phyloP scores from a whole-genome alignment of 2,329 filamentous ascomycete species.

The Hysterium pulicare region DNA sequence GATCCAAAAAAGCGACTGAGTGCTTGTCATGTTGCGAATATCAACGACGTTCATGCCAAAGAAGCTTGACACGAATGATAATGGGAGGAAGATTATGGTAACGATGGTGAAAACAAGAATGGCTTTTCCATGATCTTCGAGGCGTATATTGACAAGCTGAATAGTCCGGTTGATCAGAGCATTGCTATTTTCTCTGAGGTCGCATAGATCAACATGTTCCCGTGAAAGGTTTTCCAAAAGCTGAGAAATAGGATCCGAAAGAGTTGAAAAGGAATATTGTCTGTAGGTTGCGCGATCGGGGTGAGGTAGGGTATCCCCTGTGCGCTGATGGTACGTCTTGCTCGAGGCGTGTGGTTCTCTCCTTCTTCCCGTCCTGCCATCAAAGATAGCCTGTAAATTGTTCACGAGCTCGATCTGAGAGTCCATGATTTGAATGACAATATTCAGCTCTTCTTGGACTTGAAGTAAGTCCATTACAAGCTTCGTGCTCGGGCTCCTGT shows the following conservation, averaged over 20 bases:
- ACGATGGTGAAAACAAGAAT: conserved; percentile 46
- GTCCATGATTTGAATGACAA: conserved; percentile 43
- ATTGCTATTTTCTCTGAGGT: conserved; percentile 43
- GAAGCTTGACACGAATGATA: conserved; percentile 43
- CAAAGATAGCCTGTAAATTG: conserved; percentile 21
- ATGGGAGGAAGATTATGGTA: conserved; percentile 43
- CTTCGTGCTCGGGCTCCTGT: conserved; percentile 41
- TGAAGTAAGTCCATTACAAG: conserved; percentile 45
- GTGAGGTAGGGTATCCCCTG: conserved; percentile 15
- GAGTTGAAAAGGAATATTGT: conserved; percentile 35
- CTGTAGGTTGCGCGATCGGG: conserved; percentile 33
- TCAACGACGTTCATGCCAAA: conserved; percentile 45
- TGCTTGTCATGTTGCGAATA: conserved; percentile 38
- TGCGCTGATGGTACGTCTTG: conserved; percentile 11
- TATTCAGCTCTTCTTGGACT: conserved; percentile 44
- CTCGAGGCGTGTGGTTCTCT: conserved; percentile 10
- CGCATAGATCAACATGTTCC: conserved; percentile 39
- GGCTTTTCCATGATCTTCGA: conserved; percentile 45
- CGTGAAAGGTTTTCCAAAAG: conserved; percentile 40
- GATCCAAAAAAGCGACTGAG: conserved; percentile 41
- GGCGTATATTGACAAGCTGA: conserved; percentile 44
- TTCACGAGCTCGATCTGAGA: conserved; percentile 40
- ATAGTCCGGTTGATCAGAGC: conserved; percentile 43
- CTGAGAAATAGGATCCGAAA: conserved; percentile 37
- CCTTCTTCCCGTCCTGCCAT: conserved; percentile 5